phyloP scores from a whole-genome alignment of 1,284 basidiomycete species.

The Agaricales sp. region DNA sequence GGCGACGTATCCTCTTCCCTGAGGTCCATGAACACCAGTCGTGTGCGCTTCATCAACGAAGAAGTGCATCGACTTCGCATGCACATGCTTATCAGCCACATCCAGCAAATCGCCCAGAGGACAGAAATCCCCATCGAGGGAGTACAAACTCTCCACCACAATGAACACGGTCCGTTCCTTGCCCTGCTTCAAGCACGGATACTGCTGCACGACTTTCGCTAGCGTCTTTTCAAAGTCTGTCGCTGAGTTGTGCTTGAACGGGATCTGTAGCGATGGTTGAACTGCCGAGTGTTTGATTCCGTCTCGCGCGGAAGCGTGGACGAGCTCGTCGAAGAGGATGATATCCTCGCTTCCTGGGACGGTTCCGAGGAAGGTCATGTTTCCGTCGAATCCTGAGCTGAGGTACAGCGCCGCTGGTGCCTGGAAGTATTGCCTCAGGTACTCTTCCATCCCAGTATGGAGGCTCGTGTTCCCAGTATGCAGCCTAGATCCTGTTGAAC shows the following conservation, averaged over 20 bases:
- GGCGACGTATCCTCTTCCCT: too few species aligned
- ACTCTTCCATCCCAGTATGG: constrained; percentile 31
- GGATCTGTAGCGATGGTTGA: too few species aligned
- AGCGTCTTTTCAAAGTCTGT: constrained; percentile 15
- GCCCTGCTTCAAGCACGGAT: constrained; percentile 14
- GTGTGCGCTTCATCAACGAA: constrained; percentile 50
- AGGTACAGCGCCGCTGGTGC: constrained; percentile 40
- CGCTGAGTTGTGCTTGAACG: constrained; percentile 42
- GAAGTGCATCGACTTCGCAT: constrained; percentile 21
- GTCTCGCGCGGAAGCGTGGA: constrained; percentile 51
- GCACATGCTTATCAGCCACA: constrained; percentile 23
- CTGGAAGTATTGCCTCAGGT: constrained; percentile 28
- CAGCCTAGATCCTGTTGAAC: constrained; percentile 49
- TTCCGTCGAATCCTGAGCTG: constrained; percentile 55
- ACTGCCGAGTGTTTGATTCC: constrained; percentile 36
- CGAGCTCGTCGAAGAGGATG: constrained; percentile 47
- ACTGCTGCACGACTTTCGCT: constrained; percentile 15
- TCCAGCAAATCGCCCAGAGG: constrained; percentile 34
- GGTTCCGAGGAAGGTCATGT: constrained; percentile 41
- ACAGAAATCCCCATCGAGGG: constrained; percentile 57
- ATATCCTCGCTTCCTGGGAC: constrained; percentile 42
- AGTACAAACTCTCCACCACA: constrained; percentile 49
- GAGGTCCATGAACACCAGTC: too few species aligned
- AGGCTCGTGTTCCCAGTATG: constrained; percentile 33
- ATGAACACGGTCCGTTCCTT: constrained; percentile 33